Evolutionary conservation across 345 rosid genomes (phyloP).

Genomic region (Aurinia saxatilis): DNA sequence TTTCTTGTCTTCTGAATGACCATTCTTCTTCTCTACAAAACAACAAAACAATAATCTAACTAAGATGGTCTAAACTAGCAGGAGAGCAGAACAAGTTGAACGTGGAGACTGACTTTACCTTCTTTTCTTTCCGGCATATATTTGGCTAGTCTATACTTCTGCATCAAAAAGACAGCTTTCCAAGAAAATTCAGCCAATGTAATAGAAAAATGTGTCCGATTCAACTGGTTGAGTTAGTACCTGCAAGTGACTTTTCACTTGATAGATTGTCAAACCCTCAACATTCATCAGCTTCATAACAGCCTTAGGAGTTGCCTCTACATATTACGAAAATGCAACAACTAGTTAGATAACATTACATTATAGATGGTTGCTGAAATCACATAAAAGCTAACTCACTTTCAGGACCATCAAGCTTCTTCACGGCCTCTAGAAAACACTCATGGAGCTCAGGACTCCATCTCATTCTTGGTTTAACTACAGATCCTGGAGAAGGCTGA

Average conservation of each 20-base stretch:
- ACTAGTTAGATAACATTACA: too few relatives aligned
- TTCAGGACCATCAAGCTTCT: slow-evolving; percentile 69
- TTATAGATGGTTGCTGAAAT: background rate
- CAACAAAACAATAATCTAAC: background rate
- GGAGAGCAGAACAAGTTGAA: background rate
- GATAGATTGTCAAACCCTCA: slow-evolving; percentile 73
- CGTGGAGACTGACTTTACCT: slow-evolving; percentile 34
- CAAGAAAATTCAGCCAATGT: background rate
- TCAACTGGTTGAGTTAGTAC: slow-evolving; percentile 22
- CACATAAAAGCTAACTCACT: slow-evolving; percentile 34
- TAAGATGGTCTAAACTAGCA: background rate
- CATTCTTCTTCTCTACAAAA: slow-evolving; percentile 39
- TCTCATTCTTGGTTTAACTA: slow-evolving; percentile 59
- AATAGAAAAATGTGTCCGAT: background rate
- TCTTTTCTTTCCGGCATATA: slow-evolving; percentile 71
- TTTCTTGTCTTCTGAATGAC: slow-evolving; percentile 48
- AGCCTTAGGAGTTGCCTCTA: slow-evolving; percentile 74
- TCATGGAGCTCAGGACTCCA: slow-evolving; percentile 78
- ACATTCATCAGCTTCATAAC: slow-evolving; percentile 76
- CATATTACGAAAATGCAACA: slow-evolving; percentile 9
- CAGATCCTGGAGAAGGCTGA: slow-evolving; percentile 33
- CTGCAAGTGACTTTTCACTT: slow-evolving; percentile 87
- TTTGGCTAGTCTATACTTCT: slow-evolving; percentile 80
- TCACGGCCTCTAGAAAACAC: slow-evolving; percentile 51
- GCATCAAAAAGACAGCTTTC: slow-evolving; percentile 10